Evolutionary conservation across 257 asterid genomes (phyloP).

Genomic region (Schizonepeta tenuifolia): DNA sequence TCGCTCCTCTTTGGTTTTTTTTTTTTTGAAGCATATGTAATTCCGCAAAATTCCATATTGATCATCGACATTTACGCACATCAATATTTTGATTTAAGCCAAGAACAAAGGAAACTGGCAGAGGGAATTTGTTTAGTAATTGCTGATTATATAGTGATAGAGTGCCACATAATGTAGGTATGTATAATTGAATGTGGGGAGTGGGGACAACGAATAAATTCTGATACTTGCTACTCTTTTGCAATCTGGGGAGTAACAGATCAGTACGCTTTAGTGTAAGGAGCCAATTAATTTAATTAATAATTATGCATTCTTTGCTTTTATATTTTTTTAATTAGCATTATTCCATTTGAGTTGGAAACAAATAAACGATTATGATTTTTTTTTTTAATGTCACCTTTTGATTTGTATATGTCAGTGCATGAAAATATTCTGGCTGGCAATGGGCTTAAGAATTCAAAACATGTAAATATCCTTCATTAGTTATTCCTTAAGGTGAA

Average conservation of each 20-base stretch:
- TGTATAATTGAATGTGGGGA: not conserved
- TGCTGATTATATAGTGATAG: not conserved
- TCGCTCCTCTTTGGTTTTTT: constrained; percentile 10
- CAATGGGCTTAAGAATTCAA: not conserved
- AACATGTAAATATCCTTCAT: not conserved
- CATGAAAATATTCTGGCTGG: not conserved
- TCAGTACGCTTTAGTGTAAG: no score
- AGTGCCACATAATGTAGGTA: not conserved
- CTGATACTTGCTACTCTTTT: not conserved
- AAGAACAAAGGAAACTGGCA: not conserved
- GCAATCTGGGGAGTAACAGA: not conserved
- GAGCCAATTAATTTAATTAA: no score
- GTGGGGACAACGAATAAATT: constrained; percentile 25
- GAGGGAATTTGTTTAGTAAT: not conserved
- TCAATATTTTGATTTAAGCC: not conserved
- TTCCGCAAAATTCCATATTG: not conserved
- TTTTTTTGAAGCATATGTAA: not conserved
- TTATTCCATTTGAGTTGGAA: not conserved
- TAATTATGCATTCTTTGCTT: no score
- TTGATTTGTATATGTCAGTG: not conserved
- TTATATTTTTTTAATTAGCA: no score
- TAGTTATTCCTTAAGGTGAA: not conserved
- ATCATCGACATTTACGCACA: not conserved
- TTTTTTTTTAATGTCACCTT: no score
- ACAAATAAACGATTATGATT: not conserved